A percentile compares a stretch with the other conserved stretches of the same genome.
phyloP scores from a whole-genome alignment of 228 moss, liverwort and hornwort species.

The Sphagnum fallax region DNA sequence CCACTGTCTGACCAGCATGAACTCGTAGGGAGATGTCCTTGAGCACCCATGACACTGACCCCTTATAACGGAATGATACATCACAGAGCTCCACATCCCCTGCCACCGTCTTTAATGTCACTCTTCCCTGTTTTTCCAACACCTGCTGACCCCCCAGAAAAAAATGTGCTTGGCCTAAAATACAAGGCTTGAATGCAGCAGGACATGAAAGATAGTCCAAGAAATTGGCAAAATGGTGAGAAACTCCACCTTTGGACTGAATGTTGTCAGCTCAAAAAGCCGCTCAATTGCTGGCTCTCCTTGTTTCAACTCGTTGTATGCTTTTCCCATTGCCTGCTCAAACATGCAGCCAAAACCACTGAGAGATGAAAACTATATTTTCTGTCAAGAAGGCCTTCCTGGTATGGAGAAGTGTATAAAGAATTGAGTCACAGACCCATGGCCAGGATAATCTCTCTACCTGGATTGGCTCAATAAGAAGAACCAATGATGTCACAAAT shows the following conservation, averaged over 20 bases:
- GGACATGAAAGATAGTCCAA: neutral
- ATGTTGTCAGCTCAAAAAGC: slow-evolving; percentile 71
- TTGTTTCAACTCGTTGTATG: slow-evolving; percentile 93
- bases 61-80: slow-evolving; percentile 74
- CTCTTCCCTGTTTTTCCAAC: slow-evolving; percentile 25
- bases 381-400: neutral
- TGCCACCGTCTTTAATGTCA: slow-evolving; percentile 34
- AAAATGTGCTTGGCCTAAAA: neutral
- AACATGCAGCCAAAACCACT: neutral
- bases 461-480: slow-evolving; percentile 94
- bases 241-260: slow-evolving; percentile 26
- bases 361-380: neutral
- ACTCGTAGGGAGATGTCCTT: slow-evolving; percentile 68
- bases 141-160: slow-evolving; percentile 21
- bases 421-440: no score
- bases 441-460: slow-evolving; percentile 11
- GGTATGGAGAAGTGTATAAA: neutral
- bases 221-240: no score
- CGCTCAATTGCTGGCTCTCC: slow-evolving; percentile 95
- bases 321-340: slow-evolving; percentile 77
- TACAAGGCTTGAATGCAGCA: neutral
- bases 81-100: slow-evolving; percentile 72
- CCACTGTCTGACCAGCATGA: slow-evolving; percentile 85
- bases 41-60: slow-evolving; percentile 67
- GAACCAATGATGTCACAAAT: slow-evolving; percentile 82